A percentile compares a stretch with the other conserved stretches of the same genome.
These are phyloP conservation scores for Phascolomyces articulosus DNA, from an alignment of 371 early-diverging fungal species.

Conservation along the genomic window DNA sequence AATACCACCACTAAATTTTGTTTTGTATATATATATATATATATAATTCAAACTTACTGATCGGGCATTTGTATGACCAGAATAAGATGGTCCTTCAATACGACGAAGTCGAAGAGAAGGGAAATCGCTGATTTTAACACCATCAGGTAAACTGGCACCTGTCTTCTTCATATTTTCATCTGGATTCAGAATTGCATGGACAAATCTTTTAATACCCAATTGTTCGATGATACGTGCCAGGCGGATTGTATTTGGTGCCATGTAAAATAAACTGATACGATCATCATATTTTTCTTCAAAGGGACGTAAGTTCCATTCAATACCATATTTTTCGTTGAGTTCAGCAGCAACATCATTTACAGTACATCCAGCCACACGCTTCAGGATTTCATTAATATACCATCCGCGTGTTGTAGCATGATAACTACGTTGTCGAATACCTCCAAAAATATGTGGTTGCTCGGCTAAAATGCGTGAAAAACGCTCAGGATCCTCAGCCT, in stretches of 20 bases:
- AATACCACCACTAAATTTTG: too few species aligned
- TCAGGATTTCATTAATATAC: conserved; percentile 73
- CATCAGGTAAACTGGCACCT: too few species aligned
- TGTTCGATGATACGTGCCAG: too few species aligned
- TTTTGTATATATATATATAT: too few species aligned
- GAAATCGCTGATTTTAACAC: neutral
- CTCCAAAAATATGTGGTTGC: conserved; percentile 68
- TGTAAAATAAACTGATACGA: neutral
- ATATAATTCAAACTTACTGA: too few species aligned
- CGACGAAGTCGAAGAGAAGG: neutral
- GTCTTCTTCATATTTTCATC: neutral
- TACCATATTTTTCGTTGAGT: conserved; percentile 38
- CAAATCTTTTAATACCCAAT: neutral
- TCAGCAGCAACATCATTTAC: conserved; percentile 60
- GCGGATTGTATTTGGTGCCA: too few species aligned
- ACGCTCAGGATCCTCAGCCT: conserved; percentile 27
- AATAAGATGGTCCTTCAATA: conserved; percentile 35
- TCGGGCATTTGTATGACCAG: conserved; percentile 60
- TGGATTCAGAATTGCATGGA: neutral
- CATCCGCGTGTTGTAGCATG: conserved; percentile 72
- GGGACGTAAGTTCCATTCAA: conserved; percentile 62
- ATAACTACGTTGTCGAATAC: conserved; percentile 55
- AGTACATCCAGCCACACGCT: conserved; percentile 56
- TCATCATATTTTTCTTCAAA: neutral
- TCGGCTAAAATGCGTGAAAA: conserved; percentile 50